Base-by-base conservation (phyloP, 2,329 filamentous ascomycete species). In the Myriosclerotinia curreyana region DNA sequence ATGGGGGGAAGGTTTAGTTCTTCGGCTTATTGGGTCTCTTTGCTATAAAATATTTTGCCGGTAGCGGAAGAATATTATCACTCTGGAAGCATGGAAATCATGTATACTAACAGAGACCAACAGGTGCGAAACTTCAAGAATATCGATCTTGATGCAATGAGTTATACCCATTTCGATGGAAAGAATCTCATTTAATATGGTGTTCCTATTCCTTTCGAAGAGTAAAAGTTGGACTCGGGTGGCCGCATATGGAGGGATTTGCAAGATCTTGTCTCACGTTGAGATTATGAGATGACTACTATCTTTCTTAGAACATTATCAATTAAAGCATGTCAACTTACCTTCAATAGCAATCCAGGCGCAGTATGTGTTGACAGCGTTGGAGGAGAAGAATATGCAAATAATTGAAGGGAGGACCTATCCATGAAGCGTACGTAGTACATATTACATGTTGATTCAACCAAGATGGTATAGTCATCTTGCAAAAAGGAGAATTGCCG, bases 41-140 rank as follows among this genome's bases (percentile, higher is more conserved):
- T 0, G 5, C 31, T n/a, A 7, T 5, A 25, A 20, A 25, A 20
- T 28, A 55, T 28, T 25, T 20, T 28, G 40, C 1, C 14, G 8
- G 28, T 31, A 31, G 28, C 28, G 5, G 5, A 31, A 31, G 28
- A 31, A 31, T 31, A 31, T 31, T 31, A 31, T 31, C 5, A 31
- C 28, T 49, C 9, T 25, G 12, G 34, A 40, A 40, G 3, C 20
- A 4, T n/a, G 11, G 17, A n/a, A 25, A n/a, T 53, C 15, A 14
- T 1, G n/a, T 25, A 5, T 20, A 44, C 25, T 17, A 8, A 44
- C 17, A 20, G 17, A 12, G 2, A 15, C 8, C 3, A 28, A 34
- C 42, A 71, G 69, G 65, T 70, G n/a, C 66, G 70, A 31, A 63
- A 59, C 53, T 71, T 69, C 52, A 66, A 65, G 3, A 59, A 66